Base-by-base conservation (phyloP, 2,329 filamentous ascomycete genomes). In the Triangularia verruculosa region DNA sequence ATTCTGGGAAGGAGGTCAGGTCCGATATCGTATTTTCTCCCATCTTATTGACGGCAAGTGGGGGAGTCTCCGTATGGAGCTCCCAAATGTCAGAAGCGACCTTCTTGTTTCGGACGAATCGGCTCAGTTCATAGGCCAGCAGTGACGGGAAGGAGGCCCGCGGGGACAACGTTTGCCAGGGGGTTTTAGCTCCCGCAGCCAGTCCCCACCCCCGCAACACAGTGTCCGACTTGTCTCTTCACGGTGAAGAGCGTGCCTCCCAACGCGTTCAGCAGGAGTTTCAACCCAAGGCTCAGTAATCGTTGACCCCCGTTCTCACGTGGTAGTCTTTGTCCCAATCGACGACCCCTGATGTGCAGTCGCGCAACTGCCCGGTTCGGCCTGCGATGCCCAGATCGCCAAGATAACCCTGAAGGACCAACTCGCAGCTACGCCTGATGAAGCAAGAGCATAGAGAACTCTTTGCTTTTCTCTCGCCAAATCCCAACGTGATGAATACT, bases 101-200 rank as follows among this genome's bases (percentile, higher is more conserved):
- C 57, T 59, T 59, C 57, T 59, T 52, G 13, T 25, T 59, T 30
- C 7, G 57, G 57, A 52, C 43, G 24, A 24, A 52, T 47, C 34
- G 47, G 7, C 17, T 27, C 24, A 52, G 25, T 30, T 59, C 57
- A 52, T 59, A 51, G 57, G 57, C 27, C 39, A 47, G 39, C n/a
- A 20, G 30, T 43, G 34, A n/a, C 2, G 34, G 34, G 34, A 43
- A 43, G 34, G n/a, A n/a, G n/a, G n/a, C n/a, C n/a, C n/a, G 15
- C 13, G 34, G 34, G 34, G 15, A 43, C 39, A 47, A 20, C 39
- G 39, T 47, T 47, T 8, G 39, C n/a, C 39, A 9, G n/a, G 9
- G 8, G 39, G n/a, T 47, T 6, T 47, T 47, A 47, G 39, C 39
- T 47, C 39, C 39, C 39, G 39, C 39, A 47, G n/a, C 39, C 39